Base-by-base conservation (phyloP, 352 stramenopile genomes). In the Saprolegnia diclina region DNA sequence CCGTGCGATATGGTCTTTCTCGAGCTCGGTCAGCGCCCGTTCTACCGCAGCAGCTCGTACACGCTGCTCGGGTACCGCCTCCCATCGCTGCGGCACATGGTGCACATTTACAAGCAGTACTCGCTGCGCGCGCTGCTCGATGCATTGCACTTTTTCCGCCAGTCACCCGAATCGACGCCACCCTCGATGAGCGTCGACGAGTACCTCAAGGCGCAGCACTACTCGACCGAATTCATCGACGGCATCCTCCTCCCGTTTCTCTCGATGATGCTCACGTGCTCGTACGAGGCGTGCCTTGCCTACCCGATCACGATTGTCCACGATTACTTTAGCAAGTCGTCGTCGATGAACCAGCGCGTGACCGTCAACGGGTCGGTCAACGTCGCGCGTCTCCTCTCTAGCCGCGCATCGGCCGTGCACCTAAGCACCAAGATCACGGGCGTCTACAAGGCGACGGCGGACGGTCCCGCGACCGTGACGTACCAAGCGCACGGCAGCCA, bases 1-100 rank as follows among this genome's bases (percentile, higher is more conserved):
- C 63, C 63, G 21, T 55, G 63, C 14, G 83, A 92, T 70, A 95
- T 95, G 87, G 83, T 75, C 32, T 82, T 96, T 24, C 61, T 38
- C 19, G 45, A 69, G 18, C 50, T 69, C 61, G 63, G 63, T 32
- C 24, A 69, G 32, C 29, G 46, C 18, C 45, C 50, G 18, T 46
- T 64, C 42, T 46, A 68, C 22, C 54, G 35, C 48, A 62, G 73
- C 35, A 65, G 37, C 11, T 72, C 72, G 29, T 78, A 69, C 68
- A 71, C 71, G 14, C 74, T 73, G 61, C 71, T 64, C 16, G 65
- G 63, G 14, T 72, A 74, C 32, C 71, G 74, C 42, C 52, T 64
- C 14, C 74, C 73, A 5, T 76, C 74, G 16, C 72, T 75, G 38
- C 53, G 63, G 29, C 63, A 69, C 40, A 7, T 69, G 19, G 48